Evolutionary conservation across 345 rosid species (phyloP), one percentile per base, ranked within the genome.

Genomic region (Gossypium rotundifolium): DNA sequence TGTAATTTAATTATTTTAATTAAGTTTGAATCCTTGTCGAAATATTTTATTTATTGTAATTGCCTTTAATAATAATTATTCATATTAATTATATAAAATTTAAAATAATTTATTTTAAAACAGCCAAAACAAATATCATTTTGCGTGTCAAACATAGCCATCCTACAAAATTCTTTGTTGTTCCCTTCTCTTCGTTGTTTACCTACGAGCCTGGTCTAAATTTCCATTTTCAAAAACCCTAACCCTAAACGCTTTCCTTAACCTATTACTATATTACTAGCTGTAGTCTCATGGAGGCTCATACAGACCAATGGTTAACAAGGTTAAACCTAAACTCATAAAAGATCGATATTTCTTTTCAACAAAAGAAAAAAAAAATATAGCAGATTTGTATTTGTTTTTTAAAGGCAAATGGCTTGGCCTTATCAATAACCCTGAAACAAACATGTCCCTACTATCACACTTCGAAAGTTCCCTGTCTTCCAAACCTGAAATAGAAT

Each of bases 391-490:
- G 17, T 18, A 18, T 44, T 18, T 33, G 38, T 42, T 2, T 11
- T 14, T 3, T 3, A 23, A 58, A 58, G 27, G 1, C 9, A 11
- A 22, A n/a, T 14, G 55, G 80, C 73, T 82, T 83, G 77, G 84
- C 81, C 74, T 59, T 23, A 25, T 59, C 64, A 59, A 59, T 6
- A 25, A 23, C 64, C 38, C 16, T 23, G 33, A 58, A 59, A 59
- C 81, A 78, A 83, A 79, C 80, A 81, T 80, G 83, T 78, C 82
- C 74, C 78, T 74, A 75, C 88, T 79, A 84, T 83, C 79, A 75
- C 81, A 72, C 74, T 72, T 17, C 17, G 90, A 91, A 91, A 88
- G 91, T 88, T 65, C 66, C 51, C 72, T 78, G 75, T 74, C 83
- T 70, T 80, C 81, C 75, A 77, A 74, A 82, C 86, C 85, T 83